Evolutionary conservation across 208 protist genomes (phyloP), one percentile per base, ranked within the genome.

Genomic region (Leishmania amazonensis): DNA sequence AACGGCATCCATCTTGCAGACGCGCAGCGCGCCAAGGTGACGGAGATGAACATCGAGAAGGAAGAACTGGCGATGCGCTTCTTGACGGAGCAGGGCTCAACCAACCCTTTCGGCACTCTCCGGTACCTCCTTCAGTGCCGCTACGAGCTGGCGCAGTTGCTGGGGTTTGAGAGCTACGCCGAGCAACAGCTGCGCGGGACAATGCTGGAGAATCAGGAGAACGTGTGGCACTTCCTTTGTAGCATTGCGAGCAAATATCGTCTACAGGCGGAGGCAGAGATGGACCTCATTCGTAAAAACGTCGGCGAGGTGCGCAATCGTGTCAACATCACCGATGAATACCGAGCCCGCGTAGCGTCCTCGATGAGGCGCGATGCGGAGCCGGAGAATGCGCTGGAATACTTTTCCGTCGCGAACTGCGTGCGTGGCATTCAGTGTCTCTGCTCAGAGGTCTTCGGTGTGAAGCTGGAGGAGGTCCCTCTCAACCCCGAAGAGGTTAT

Each of bases 191-290:
- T 98, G 31, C 92, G 93, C 47, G 95, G 95, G 24, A 98, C 93
- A 80, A 98, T 98, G 88, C 87, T 98, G 35, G 92, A 96, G 78
- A 97, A 89, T 45, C 95, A 90, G 79, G 87, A 97, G 81, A 93
- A 95, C 49, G 95, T 98, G 68, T 98, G 95, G 95, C 92, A 96
- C 81, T 98, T 98, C 67, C 83, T 98, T 38, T 97, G 95, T 85
- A 92, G 92, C 73, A 89, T 98, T 57, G 87, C 90, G 7, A 84
- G 95, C 80, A 96, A 97, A 84, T 96, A 97, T 77, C 91, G 92
- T 70, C 83, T 85, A 19, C 89, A 84, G 45, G 95, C 95, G 31
- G 92, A 96, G 88, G 88, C 91, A 81, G 95, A 98, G 87, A 82
- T 96, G 73, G 84, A 95, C 31, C 72, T 93, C 17, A 95, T 98